Percentiles rank a stretch among this genome's conserved stretches.
Evolutionary conservation across 257 asterid species (phyloP).

Genomic region (Henckelia pumila): DNA sequence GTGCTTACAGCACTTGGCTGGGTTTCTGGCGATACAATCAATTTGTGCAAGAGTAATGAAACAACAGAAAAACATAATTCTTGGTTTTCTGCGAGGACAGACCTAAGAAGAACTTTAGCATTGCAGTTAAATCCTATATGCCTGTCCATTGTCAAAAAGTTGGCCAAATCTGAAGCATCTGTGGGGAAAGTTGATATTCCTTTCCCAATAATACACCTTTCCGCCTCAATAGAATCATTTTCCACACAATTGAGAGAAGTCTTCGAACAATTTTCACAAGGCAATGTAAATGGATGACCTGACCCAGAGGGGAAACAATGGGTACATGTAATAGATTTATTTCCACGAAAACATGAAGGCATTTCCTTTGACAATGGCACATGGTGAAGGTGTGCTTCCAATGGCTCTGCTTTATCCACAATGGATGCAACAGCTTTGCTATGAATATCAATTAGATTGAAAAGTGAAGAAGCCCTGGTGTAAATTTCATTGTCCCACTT

Average conservation of each 20-base stretch:
- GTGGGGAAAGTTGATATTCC: slow-evolving; percentile 60
- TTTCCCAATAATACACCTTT: slow-evolving; percentile 48
- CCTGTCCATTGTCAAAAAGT: slow-evolving; percentile 86
- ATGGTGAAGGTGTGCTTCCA: slow-evolving; percentile 80
- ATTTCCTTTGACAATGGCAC: slow-evolving; percentile 47
- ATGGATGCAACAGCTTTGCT: slow-evolving; percentile 91
- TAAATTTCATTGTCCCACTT: slow-evolving; percentile 89
- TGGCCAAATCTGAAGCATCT: slow-evolving; percentile 94
- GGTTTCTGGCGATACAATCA: slow-evolving; percentile 92
- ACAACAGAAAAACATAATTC: slow-evolving; percentile 94
- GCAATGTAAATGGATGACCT: slow-evolving; percentile 44
- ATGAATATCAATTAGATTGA: slow-evolving; percentile 87
- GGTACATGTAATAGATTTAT: slow-evolving; percentile 40
- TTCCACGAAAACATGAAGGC: slow-evolving; percentile 56
- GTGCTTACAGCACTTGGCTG: slow-evolving; percentile 94
- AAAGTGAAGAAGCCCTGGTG: slow-evolving; percentile 86
- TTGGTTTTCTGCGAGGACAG: slow-evolving; percentile 80
- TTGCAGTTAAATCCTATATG: slow-evolving; percentile 84
- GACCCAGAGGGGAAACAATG: slow-evolving; percentile 51
- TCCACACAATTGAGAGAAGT: slow-evolving; percentile 36
- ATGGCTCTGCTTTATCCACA: slow-evolving; percentile 88
- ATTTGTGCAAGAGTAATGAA: slow-evolving; percentile 95
- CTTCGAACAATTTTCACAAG: slow-evolving; percentile 41
- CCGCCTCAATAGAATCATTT: slow-evolving; percentile 33
- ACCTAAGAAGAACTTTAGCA: slow-evolving; percentile 72